phyloP scores from a whole-genome alignment of 2,329 filamentous ascomycete species.

The Cytospora piceae region DNA sequence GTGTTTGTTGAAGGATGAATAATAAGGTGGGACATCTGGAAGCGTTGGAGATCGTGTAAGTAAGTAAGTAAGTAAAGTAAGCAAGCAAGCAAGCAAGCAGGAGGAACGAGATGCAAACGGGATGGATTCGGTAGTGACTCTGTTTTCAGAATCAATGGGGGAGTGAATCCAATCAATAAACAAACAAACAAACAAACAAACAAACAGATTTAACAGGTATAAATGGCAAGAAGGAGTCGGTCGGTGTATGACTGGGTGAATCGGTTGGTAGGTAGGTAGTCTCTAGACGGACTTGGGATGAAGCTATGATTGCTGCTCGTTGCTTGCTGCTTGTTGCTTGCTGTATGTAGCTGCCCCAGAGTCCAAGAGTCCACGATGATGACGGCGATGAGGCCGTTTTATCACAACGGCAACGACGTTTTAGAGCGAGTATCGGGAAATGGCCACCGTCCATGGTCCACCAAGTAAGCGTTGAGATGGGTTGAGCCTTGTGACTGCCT shows the following conservation, averaged over 20 bases:
- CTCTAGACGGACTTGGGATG: too few species aligned
- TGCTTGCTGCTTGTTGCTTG: neutral
- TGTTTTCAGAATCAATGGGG: neutral
- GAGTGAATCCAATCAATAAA: neutral
- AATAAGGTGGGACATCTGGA: slow-evolving; percentile 26
- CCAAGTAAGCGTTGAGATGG: neutral
- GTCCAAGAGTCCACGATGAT: too few species aligned
- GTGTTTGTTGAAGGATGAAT: slow-evolving; percentile 19
- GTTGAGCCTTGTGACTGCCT: neutral
- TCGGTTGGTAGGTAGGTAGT: too few species aligned
- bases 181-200: too few species aligned
- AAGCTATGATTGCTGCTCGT: too few species aligned
- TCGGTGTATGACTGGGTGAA: too few species aligned
- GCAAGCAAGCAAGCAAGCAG: neutral
- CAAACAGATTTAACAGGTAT: too few species aligned
- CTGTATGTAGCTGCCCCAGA: neutral
- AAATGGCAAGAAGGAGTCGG: too few species aligned
- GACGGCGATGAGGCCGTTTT: neutral
- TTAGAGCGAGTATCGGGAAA: too few species aligned
- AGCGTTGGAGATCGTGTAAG: neutral
- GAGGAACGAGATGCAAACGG: neutral
- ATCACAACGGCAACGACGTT: neutral
- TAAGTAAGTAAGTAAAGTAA: neutral
- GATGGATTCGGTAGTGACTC: neutral
- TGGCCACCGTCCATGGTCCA: neutral